Evolutionary conservation across 805 yeast species (phyloP), one percentile per base, ranked within the genome.

Genomic region (Yarrowia yakushimensis): DNA sequence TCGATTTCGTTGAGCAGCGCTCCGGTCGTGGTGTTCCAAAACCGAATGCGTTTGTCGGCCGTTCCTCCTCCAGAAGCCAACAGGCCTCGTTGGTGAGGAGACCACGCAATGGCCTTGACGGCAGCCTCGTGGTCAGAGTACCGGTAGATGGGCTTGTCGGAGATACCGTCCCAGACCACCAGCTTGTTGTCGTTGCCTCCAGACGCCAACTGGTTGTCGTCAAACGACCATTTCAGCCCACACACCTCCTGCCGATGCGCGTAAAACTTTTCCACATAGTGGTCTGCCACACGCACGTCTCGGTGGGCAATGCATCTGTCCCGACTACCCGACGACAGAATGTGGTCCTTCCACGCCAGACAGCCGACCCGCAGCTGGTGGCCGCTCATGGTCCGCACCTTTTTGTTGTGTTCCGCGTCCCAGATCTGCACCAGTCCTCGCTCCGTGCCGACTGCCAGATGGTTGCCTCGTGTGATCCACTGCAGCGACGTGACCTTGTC

Each of bases 61-160:
- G 98, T 91, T 36, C 99, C 99, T 18, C 99, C 99, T 15, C 99
- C 99, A 1, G 94, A 83, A 0, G 98, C 98, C 62, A 94, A 74
- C 2, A 92, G 81, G 0, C 98, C 97, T 62, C 97, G 78, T 71
- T 90, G 97, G 71, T 94, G 98, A 2, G 99, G 98, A 0, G 96
- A 88, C 99, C 99, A 94, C 1, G 96, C 89, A 60, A 94, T 81
- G 0, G 98, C 99, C 74, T 94, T 94, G 3, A 94, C 96, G 0
- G 99, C 99, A 0, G 98, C 97, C 17, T 82, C 84, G 72, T 94
- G 98, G 66, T 90, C 97, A 1, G 80, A 78, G 68, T 91, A 87
- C 64, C 80, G 85, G 70, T 85, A 82, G 28, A 90, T 72, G 2
- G 99, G 97, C 61, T 79, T 79, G 6, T 74, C 75, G 60, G 81